phyloP scores from a whole-genome alignment of 139 green algal species.

The Diplosphaera chodatii region DNA sequence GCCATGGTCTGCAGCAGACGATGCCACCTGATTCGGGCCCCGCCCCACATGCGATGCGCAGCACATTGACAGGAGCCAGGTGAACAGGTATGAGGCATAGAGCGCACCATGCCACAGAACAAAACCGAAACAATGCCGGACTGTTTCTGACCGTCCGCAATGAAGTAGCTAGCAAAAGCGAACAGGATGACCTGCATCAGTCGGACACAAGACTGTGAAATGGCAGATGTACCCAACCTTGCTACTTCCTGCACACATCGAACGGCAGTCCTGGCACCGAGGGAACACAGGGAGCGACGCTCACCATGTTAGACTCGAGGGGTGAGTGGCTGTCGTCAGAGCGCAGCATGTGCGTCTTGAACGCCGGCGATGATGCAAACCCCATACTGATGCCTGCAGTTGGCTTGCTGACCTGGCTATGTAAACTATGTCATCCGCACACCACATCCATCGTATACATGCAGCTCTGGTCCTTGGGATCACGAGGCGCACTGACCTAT shows the following conservation, averaged over 20 bases:
- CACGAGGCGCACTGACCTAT: conserved; percentile 29
- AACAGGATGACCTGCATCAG: conserved; percentile 43
- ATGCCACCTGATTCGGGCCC: no score
- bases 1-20: conserved; percentile 3
- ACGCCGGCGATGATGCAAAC: conserved; percentile 27
- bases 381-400: conserved; percentile 19
- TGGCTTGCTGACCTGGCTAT: no score
- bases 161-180: conserved; percentile 48
- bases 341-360: conserved; percentile 24
- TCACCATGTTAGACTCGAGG: conserved; percentile 18
- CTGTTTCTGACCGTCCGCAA: conserved; percentile 39
- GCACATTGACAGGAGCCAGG: no score
- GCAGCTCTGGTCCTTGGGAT: no score
- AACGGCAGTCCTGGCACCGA: background rate
- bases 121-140: conserved; percentile 71
- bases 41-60: no score
- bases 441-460: no score
- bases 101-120: conserved; percentile 59
- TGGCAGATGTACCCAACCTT: no score
- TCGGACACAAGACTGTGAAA: no score
- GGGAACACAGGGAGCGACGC: background rate
- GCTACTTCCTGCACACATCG: no score
- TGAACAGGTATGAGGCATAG: no score
- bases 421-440: no score
- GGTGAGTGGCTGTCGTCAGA: conserved; percentile 9